Conservation (phyloP, 768 basidiomycete species). For the Exsudoporus frostii region DNA sequence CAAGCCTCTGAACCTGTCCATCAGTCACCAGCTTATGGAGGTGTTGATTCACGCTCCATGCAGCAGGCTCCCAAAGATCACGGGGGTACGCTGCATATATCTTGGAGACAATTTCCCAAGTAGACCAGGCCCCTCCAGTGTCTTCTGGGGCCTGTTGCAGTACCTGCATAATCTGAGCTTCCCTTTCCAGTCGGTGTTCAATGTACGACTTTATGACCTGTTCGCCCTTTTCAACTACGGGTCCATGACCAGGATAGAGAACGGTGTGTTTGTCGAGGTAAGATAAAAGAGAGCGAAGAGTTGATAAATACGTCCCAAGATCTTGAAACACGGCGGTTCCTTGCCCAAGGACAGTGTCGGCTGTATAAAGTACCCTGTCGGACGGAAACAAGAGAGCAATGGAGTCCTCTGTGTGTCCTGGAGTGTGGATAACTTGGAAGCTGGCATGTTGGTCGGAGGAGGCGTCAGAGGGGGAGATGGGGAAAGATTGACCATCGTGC, state of each 20-base stretch:
- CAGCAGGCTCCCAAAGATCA: conserved; percentile 68
- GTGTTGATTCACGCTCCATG: conserved; percentile 66
- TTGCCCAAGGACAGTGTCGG: conserved; percentile 87
- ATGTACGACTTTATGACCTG: conserved; percentile 70
- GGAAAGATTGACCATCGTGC: conserved; percentile 50
- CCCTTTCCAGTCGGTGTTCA: conserved; percentile 75
- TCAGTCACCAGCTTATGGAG: conserved; percentile 70
- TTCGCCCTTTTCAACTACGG: conserved; percentile 62
- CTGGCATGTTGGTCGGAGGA: conserved; percentile 1
- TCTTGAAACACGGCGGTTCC: conserved; percentile 90
- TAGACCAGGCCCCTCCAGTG: conserved; percentile 44
- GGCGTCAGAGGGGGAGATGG: conserved; percentile 22
- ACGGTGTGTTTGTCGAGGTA: conserved; percentile 40
- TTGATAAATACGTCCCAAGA: conserved; percentile 63
- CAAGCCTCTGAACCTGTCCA: conserved; percentile 47
- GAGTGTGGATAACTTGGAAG: conserved; percentile 75
- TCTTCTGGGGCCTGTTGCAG: conserved; percentile 36
- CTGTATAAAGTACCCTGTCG: conserved; percentile 80
- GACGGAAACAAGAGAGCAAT: conserved; percentile 67
- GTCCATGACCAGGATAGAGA: conserved; percentile 91
- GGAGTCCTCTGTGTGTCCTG: conserved; percentile 89
- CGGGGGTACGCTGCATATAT: conserved; percentile 75
- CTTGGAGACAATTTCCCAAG: conserved; percentile 58
- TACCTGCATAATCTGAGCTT: conserved; percentile 66
- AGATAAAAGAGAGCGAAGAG: conserved; percentile 55